A percentile compares a stretch with the other conserved stretches of the same genome.
phyloP scores from a whole-genome alignment of 192 early-diverging fungal genomes.

The Allomyces arbusculus region DNA sequence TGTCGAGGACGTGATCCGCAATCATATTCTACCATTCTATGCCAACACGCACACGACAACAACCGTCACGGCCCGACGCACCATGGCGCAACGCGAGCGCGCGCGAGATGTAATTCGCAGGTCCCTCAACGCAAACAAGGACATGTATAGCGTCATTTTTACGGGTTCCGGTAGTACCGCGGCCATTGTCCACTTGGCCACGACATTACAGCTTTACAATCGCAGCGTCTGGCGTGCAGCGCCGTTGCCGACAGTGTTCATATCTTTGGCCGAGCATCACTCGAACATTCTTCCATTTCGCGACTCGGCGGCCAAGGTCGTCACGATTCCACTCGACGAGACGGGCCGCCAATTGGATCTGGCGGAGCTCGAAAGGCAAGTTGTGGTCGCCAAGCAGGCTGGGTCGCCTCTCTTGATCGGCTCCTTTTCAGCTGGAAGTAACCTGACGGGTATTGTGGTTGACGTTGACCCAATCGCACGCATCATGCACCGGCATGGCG shows the following conservation, averaged over 20 bases:
- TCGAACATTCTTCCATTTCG: constrained; percentile 23
- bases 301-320: constrained; percentile 15
- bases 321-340: constrained; percentile 9
- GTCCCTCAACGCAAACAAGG: background rate
- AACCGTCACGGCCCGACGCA: constrained; percentile 1
- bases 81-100: constrained; percentile 2
- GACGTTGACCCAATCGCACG: constrained; percentile 11
- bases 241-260: constrained; percentile 7
- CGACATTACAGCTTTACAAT: background rate
- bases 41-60: constrained; percentile 11
- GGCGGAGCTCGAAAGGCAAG: constrained; percentile 4
- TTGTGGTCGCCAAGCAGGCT: background rate
- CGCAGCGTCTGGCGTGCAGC: background rate
- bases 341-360: constrained; percentile 8
- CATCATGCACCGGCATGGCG: constrained; percentile 15
- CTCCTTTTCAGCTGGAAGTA: constrained; percentile 18
- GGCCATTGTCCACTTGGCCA: background rate
- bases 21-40: constrained; percentile 6
- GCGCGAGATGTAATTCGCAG: constrained; percentile 6
- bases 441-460: constrained; percentile 17
- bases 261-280: constrained; percentile 23
- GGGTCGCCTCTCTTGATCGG: constrained; percentile 11
- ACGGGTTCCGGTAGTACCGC: constrained; percentile 6
- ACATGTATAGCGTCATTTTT: constrained; percentile 5
- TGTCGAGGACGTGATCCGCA: constrained; percentile 5